These are phyloP conservation scores for Aciculoconidium aculeatum DNA, from an alignment of 805 yeast genomes.

Conservation along the genomic window DNA sequence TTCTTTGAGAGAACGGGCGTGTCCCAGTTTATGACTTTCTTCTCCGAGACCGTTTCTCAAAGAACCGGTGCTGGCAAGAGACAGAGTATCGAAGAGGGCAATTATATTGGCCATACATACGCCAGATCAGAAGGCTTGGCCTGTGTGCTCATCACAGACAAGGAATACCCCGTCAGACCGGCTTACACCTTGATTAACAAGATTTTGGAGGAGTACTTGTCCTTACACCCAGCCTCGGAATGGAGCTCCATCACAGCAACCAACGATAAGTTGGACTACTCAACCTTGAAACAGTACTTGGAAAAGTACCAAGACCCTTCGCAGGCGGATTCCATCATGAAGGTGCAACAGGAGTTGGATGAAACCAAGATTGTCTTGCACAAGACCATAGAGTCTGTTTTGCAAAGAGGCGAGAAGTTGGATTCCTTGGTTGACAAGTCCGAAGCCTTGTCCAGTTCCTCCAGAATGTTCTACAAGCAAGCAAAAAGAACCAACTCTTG, in stretches of 20 bases:
- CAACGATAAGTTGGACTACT: conserved; percentile 43
- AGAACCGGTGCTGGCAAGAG: conserved; percentile 88
- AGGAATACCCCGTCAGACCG: conserved; percentile 94
- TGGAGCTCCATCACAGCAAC: conserved; percentile 53
- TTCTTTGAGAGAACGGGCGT: conserved; percentile 82
- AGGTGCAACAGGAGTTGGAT: conserved; percentile 95
- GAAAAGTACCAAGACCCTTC: conserved; percentile 91
- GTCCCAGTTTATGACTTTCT: conserved; percentile 91
- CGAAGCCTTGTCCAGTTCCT: conserved; percentile 81
- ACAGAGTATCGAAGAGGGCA: conserved; percentile 89
- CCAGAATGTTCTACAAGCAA: conserved; percentile 93
- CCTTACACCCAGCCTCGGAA: conserved; percentile 68
- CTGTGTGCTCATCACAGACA: conserved; percentile 88
- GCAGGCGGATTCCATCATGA: conserved; percentile 95
- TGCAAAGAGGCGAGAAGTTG: conserved; percentile 93
- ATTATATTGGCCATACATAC: conserved; percentile 87
- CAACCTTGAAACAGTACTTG: conserved; percentile 63
- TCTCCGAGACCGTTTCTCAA: conserved; percentile 82
- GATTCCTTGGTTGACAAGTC: conserved; percentile 93
- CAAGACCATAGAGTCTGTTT: conserved; percentile 88
- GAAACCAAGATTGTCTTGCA: conserved; percentile 95
- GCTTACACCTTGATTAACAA: conserved; percentile 91
- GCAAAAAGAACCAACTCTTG: conserved; percentile 67
- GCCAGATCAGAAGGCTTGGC: conserved; percentile 86
- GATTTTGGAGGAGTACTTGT: conserved; percentile 81